Percentiles rank a stretch among this genome's conserved stretches.
phyloP scores from a whole-genome alignment of 202 grass and related monocot genomes.

The Setaria italica region DNA sequence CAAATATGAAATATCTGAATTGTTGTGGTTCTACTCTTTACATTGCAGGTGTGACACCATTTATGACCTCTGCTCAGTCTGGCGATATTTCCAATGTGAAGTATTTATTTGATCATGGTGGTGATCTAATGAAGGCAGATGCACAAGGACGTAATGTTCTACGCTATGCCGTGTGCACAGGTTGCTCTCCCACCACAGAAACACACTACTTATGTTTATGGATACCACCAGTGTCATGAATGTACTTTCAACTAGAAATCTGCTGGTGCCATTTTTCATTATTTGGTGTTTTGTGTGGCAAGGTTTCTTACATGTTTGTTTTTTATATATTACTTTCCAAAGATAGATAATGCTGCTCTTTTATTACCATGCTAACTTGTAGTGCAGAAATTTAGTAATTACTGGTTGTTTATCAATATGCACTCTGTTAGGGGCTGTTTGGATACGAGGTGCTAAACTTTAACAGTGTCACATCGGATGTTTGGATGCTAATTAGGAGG shows the following conservation, averaged over 20 bases:
- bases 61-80: conserved; percentile 40
- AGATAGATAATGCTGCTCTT: not conserved
- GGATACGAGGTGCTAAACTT: too few species aligned
- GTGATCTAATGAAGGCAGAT: conserved; percentile 45
- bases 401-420: not conserved
- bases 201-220: not conserved
- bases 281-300: not conserved
- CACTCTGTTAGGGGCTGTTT: too few species aligned
- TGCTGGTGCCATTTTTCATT: not conserved
- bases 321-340: not conserved
- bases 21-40: not conserved
- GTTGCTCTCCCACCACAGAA: conserved; percentile 2
- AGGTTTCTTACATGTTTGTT: not conserved
- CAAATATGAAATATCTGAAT: too few species aligned
- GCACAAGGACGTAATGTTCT: conserved; percentile 32
- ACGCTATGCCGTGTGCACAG: conserved; percentile 22
- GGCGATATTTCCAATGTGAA: conserved; percentile 38
- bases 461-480: too few species aligned
- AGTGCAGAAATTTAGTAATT: not conserved
- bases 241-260: not conserved
- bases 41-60: conserved; percentile 27
- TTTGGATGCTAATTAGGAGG: too few species aligned
- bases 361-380: not conserved
- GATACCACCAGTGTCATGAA: not conserved
- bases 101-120: conserved; percentile 42